These are phyloP conservation scores for Medicago ruthenica DNA, from an alignment of 306 rosid species.

Conservation along the genomic window DNA sequence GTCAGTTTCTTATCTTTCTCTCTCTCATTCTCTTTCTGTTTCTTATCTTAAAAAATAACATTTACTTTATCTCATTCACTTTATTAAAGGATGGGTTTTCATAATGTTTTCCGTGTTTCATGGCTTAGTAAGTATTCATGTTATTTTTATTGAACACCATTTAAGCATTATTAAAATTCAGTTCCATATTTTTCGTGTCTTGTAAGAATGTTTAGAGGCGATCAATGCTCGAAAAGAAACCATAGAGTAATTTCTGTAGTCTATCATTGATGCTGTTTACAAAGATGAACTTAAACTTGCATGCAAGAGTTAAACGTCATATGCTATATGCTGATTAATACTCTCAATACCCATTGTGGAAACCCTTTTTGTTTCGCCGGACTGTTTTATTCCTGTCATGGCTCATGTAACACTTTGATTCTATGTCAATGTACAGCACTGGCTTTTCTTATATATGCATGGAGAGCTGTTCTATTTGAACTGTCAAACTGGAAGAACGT, in stretches of 20 bases:
- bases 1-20: slow-evolving; percentile 45
- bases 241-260: neutral
- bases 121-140: neutral
- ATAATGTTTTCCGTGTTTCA: neutral
- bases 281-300: neutral
- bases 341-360: neutral
- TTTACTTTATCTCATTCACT: slow-evolving; percentile 4
- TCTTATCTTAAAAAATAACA: too few relatives aligned
- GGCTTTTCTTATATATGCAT: slow-evolving; percentile 81
- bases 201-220: slow-evolving; percentile 15
- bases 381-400: slow-evolving; percentile 10
- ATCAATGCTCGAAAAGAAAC: slow-evolving; percentile 20
- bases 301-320: slow-evolving; percentile 9
- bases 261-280: slow-evolving; percentile 33
- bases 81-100: neutral
- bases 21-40: too few relatives aligned
- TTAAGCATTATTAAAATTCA: slow-evolving; percentile 24
- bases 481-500: slow-evolving; percentile 77
- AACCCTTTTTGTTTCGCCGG: slow-evolving; percentile 10
- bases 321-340: neutral
- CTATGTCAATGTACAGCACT: slow-evolving; percentile 58
- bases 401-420: slow-evolving; percentile 32
- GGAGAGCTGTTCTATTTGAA: slow-evolving; percentile 93
- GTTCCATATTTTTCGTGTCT: neutral
- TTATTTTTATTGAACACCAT: slow-evolving; percentile 14